Evolutionary conservation across 805 yeast species (phyloP).

Genomic region (Zygotorulaspora florentina): DNA sequence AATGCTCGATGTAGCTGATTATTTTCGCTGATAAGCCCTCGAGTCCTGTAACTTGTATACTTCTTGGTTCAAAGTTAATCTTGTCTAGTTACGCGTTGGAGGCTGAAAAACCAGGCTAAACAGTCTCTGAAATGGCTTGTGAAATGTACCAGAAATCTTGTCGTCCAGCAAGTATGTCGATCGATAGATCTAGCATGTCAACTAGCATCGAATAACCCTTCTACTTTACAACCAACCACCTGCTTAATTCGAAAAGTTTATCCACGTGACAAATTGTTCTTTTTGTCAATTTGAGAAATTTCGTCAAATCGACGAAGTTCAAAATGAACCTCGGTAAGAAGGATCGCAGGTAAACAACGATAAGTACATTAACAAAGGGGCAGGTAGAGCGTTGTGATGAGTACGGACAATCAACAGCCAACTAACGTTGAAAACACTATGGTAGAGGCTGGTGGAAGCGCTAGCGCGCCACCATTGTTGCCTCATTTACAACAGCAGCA

Average conservation of each 20-base stretch:
- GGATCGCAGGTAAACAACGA: not conserved
- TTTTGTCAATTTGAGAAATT: not conserved
- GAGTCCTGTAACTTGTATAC: no score
- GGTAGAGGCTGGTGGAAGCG: constrained; percentile 9
- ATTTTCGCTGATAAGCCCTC: no score
- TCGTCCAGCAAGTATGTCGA: no score
- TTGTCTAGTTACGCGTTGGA: no score
- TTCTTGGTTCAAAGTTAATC: no score
- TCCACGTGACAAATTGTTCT: not conserved
- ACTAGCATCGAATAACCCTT: not conserved
- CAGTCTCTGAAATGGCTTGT: no score
- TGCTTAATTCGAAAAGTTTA: not conserved
- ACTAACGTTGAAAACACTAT: constrained; percentile 7
- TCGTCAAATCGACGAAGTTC: not conserved
- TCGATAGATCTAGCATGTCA: not conserved
- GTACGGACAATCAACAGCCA: constrained; percentile 10
- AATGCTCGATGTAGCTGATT: no score
- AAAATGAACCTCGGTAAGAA: not conserved
- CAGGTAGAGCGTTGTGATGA: constrained; percentile 2
- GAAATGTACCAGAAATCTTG: no score
- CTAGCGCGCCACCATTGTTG: constrained; percentile 23
- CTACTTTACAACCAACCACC: not conserved
- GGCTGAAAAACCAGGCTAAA: no score
- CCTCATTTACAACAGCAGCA: constrained; percentile 29
- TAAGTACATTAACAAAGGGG: not conserved